A percentile compares a stretch with the other conserved stretches of the same genome.
Conservation (phyloP, 352 stramenopile genomes). For the Globisporangium polare region DNA sequence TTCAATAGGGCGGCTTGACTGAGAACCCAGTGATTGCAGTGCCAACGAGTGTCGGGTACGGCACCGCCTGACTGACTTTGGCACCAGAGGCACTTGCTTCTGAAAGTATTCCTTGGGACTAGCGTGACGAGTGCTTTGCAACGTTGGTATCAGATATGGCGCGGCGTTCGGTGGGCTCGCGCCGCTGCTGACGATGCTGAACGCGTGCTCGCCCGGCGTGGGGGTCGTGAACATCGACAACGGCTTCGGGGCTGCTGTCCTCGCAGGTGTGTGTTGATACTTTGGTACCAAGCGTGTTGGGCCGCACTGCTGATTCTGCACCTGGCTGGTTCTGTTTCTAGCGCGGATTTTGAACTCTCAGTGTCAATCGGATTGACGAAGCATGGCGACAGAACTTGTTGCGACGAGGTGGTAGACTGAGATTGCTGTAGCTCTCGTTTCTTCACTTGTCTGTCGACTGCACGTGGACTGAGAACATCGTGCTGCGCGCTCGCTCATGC, state of each 20-base stretch:
- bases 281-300: not conserved
- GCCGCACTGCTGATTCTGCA: not conserved
- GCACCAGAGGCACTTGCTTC: not conserved
- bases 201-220: slow-evolving; percentile 96
- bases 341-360: not conserved
- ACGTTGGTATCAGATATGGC: slow-evolving; percentile 41
- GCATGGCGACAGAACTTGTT: too few species aligned
- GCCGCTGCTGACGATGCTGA: slow-evolving; percentile 97
- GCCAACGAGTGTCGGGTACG: slow-evolving; percentile 92
- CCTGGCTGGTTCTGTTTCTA: not conserved
- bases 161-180: slow-evolving; percentile 89
- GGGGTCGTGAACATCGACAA: slow-evolving; percentile 99
- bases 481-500: too few species aligned
- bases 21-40: slow-evolving; percentile 85
- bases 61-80: slow-evolving; percentile 11
- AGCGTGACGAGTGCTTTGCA: not conserved
- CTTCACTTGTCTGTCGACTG: too few species aligned
- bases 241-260: slow-evolving; percentile 94
- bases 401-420: too few species aligned
- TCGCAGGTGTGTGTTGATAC: slow-evolving; percentile 60
- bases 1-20: slow-evolving; percentile 70
- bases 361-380: too few species aligned
- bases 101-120: not conserved
- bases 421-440: too few species aligned
- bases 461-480: too few species aligned